A percentile compares a stretch with the other conserved stretches of the same genome.
Conservation (phyloP, 495 filamentous ascomycete genomes). For the Penicillium malachiteum region DNA sequence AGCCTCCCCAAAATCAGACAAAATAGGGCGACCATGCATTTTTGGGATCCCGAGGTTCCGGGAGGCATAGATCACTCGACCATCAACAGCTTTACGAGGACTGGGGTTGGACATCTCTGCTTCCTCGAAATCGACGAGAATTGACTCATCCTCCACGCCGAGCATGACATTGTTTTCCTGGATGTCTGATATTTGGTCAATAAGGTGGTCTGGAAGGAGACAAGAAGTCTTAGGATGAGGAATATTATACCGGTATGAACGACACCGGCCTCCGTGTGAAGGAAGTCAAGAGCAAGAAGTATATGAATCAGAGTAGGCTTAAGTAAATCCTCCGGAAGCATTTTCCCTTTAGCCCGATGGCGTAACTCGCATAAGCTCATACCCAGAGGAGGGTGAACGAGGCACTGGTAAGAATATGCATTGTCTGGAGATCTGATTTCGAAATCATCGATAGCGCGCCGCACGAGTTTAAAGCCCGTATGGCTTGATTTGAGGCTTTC, state of each 20-base stretch:
- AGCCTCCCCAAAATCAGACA: slow-evolving; percentile 34
- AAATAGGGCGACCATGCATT: slow-evolving; percentile 14
- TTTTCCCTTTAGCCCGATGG: slow-evolving; percentile 3
- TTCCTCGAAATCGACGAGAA: slow-evolving; percentile 27
- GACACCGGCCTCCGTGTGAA: slow-evolving; percentile 31
- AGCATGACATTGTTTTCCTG: slow-evolving; percentile 31
- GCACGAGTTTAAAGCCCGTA: slow-evolving; percentile 17
- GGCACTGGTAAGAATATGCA: slow-evolving; percentile 20
- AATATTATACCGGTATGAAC: slow-evolving; percentile 44
- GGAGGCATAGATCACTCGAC: slow-evolving; percentile 26
- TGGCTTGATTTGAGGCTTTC: slow-evolving; percentile 12
- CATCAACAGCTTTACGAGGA: slow-evolving; percentile 16
- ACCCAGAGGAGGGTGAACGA: slow-evolving; percentile 29
- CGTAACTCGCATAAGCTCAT: slow-evolving; percentile 22
- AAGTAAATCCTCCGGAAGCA: slow-evolving; percentile 10
- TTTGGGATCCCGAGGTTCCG: slow-evolving; percentile 8
- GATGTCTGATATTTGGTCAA: slow-evolving; percentile 22
- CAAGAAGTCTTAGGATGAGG: neutral
- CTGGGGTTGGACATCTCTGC: slow-evolving; percentile 21
- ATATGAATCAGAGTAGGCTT: slow-evolving; percentile 22
- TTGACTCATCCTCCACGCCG: slow-evolving; percentile 28
- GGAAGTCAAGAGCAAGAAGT: slow-evolving; percentile 35
- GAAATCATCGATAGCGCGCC: slow-evolving; percentile 18
- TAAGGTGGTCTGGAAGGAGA: neutral
- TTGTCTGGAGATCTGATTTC: slow-evolving; percentile 17